Evolutionary conservation across 2,329 filamentous ascomycete species (phyloP).

Genomic region (Botryotinia calthae): DNA sequence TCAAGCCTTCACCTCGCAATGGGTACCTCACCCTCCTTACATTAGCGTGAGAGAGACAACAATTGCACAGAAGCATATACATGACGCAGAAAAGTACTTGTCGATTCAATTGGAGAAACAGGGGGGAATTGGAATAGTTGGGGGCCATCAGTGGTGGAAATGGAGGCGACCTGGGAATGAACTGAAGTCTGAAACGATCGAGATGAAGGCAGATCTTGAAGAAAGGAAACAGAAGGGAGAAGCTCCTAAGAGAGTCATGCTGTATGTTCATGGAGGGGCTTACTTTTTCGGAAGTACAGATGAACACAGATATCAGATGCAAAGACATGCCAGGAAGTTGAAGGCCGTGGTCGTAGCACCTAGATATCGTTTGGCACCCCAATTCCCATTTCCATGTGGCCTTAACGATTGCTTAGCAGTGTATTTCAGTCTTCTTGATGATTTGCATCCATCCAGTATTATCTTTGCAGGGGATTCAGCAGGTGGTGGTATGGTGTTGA

Average conservation of each 20-base stretch:
- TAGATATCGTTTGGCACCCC: conserved; percentile 81
- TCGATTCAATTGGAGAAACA: conserved; percentile 72
- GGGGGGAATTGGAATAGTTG: conserved; percentile 74
- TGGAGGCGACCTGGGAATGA: conserved; percentile 69
- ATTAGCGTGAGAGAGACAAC: conserved; percentile 69
- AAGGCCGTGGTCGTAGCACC: conserved; percentile 40
- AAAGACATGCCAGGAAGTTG: conserved; percentile 78
- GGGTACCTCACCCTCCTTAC: conserved; percentile 88
- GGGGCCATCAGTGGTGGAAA: conserved; percentile 85
- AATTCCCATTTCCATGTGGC: conserved; percentile 94
- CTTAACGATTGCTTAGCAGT: conserved; percentile 85
- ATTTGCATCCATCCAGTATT: conserved; percentile 77
- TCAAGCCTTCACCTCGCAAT: conserved; percentile 86
- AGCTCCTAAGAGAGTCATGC: conserved; percentile 72
- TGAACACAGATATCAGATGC: conserved; percentile 97
- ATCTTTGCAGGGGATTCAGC: conserved; percentile 90
- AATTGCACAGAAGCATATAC: conserved; percentile 63
- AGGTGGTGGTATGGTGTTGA: conserved; percentile 85
- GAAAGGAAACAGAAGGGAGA: conserved; percentile 63
- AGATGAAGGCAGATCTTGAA: conserved; percentile 82
- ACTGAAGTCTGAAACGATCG: conserved; percentile 88
- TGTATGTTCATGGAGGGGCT: conserved; percentile 91
- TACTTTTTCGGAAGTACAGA: conserved; percentile 96
- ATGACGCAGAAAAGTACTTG: conserved; percentile 64
- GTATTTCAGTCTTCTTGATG: conserved; percentile 76